phyloP scores from a whole-genome alignment of 140 eudicot genomes.

The Erigeron philadelphicus region DNA sequence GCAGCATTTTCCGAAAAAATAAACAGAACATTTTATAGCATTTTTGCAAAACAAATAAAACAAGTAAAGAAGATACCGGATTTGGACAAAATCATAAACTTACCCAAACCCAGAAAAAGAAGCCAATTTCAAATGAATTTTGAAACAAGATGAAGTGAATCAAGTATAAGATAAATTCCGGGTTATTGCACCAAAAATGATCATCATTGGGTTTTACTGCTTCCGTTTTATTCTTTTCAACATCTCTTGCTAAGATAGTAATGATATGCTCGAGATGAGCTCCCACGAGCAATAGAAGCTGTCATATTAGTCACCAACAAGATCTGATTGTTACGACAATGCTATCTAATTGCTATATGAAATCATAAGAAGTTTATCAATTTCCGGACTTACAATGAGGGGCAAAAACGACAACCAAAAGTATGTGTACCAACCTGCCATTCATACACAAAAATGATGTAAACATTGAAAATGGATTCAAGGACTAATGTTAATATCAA shows the following conservation, averaged over 20 bases:
- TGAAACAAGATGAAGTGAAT: conserved; percentile 91
- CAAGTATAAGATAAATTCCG: conserved; percentile 59
- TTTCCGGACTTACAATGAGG: conserved; percentile 62
- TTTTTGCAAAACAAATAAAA: neutral
- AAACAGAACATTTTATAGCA: neutral
- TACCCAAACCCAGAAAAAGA: conserved; percentile 88
- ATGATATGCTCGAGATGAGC: conserved; percentile 76
- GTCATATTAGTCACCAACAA: conserved; percentile 20
- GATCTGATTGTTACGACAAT: neutral
- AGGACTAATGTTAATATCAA: too few relatives aligned
- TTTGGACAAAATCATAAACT: conserved; percentile 12
- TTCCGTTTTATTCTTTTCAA: conserved; percentile 28
- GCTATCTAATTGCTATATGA: neutral
- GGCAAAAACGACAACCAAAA: conserved; percentile 92
- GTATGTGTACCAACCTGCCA: conserved; percentile 82
- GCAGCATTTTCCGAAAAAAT: neutral
- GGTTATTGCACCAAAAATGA: conserved; percentile 60
- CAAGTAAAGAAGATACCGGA: neutral
- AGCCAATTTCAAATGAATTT: conserved; percentile 76
- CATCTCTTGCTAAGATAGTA: conserved; percentile 54
- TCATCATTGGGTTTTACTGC: conserved; percentile 61
- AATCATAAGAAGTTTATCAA: neutral
- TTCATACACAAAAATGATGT: conserved; percentile 11
- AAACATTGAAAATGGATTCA: too few relatives aligned
- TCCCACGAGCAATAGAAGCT: conserved; percentile 84